Conservation (phyloP, 495 filamentous ascomycete species). For the Peziza echinospora region DNA sequence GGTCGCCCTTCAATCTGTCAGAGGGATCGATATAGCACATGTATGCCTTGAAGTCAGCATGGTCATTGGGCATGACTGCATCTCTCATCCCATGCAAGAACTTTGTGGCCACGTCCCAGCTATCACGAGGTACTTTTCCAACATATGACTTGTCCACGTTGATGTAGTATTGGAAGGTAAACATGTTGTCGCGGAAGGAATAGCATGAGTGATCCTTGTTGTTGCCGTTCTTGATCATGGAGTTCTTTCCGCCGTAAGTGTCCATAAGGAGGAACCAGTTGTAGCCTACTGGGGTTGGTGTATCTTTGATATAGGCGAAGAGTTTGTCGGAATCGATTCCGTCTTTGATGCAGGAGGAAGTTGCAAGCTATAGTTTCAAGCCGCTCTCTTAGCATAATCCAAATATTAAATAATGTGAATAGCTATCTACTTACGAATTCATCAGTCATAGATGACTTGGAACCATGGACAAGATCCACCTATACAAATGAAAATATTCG, state of each 20-base stretch:
- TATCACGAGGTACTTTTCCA: conserved; percentile 18
- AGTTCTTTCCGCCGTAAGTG: conserved; percentile 31
- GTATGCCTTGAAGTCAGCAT: conserved; percentile 32
- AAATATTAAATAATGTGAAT: too few relatives aligned
- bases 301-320: neutral
- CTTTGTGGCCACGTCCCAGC: conserved; percentile 12
- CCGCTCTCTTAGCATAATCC: too few relatives aligned
- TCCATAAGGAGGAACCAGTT: conserved; percentile 36
- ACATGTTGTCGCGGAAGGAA: conserved; percentile 34
- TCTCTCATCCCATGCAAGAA: conserved; percentile 27
- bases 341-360: neutral
- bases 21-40: conserved; percentile 50
- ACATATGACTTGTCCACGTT: conserved; percentile 13
- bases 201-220: conserved; percentile 30
- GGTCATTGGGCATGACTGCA: conserved; percentile 16
- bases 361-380: neutral
- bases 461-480: neutral
- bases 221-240: conserved; percentile 24
- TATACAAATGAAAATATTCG: neutral
- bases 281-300: neutral
- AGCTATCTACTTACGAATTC: neutral
- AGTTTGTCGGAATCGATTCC: neutral
- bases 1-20: conserved; percentile 25
- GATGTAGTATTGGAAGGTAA: conserved; percentile 35
- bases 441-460: neutral